phyloP scores from a whole-genome alignment of 345 rosid species.

The Noccaea bulbosa region DNA sequence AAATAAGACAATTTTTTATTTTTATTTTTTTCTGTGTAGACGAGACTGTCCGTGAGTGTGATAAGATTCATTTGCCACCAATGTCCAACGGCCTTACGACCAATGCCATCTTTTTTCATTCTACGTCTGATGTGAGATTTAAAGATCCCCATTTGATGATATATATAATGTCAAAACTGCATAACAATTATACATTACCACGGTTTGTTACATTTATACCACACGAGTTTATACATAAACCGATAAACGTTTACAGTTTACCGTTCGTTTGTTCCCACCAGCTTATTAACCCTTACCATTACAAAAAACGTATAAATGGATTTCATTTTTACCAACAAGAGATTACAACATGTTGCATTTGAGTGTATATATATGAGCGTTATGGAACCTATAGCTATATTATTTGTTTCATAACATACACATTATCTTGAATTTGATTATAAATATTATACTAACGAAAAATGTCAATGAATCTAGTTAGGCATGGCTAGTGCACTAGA shows the following conservation, averaged over 20 bases:
- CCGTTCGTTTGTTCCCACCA: neutral
- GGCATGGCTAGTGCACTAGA: slow-evolving; percentile 84
- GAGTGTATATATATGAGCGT: neutral
- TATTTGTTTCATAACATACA: neutral
- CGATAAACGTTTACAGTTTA: too few species aligned
- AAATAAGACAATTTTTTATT: neutral
- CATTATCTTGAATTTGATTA: neutral
- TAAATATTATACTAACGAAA: neutral
- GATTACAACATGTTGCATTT: too few species aligned
- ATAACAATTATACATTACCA: too few species aligned
- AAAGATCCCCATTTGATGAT: slow-evolving; percentile 5
- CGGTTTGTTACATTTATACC: neutral
- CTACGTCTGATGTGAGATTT: neutral
- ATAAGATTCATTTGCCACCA: slow-evolving; percentile 27
- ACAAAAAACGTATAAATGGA: too few species aligned
- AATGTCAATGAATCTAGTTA: slow-evolving; percentile 46
- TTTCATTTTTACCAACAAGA: too few species aligned
- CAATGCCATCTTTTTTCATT: neutral
- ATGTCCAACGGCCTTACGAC: slow-evolving; percentile 21
- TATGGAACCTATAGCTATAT: neutral
- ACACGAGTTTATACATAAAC: neutral
- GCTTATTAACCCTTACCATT: too few species aligned
- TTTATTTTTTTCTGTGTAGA: neutral
- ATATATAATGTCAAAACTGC: neutral
- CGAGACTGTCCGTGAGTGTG: slow-evolving; percentile 2